Base-by-base conservation (phyloP, 1,139 yeast genomes). In the Geotrichum restrictum region DNA sequence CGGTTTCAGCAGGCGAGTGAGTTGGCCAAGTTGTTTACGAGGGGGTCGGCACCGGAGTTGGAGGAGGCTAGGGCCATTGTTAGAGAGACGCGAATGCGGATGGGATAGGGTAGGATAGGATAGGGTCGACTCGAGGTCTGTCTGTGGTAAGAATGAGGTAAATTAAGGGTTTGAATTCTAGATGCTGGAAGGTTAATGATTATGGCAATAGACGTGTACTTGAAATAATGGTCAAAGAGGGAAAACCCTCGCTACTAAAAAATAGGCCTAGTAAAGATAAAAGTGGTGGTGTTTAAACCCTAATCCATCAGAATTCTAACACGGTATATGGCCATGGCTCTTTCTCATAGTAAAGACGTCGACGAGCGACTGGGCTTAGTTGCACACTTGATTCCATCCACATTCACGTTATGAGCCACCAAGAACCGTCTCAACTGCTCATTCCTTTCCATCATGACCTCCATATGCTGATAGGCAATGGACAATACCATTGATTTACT, bases 31-130 rank as follows among this genome's bases (percentile, higher is more conserved):
- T 88, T 83, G 55, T 76, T 89, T 59, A 82, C 83, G 22, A 83
- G 83, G 56, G 94, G 94, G 29, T 79, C 86, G 37, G 85, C 93
- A 8, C 88, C 83, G 57, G 96, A 88, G 62, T 80, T 88, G 34
- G 96, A 88, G 64, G 97, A 89, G 64, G 97, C 96, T 0, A 72
- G 96, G 48, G 78, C 85, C 0, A 84, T 91, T 46, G 88, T 93
- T 0, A 75, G 94, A 59, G 95, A 86, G 59, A 61, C 62, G 13
- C 46, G 54, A 31, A 46, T 47, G 11, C 45, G 54, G 18, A 46
- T 31, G 31, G 47, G 29, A 34, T 34, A 34, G 37, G n/a, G 14
- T 2, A 5, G 5, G 29, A 5, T 24, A 24, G 29, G 29, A n/a
- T n/a, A n/a, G 33, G 13, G 33, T 31, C n/a, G n/a, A 31, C 33